Conservation (phyloP, 768 basidiomycete species). For the Leccinum boreale region DNA sequence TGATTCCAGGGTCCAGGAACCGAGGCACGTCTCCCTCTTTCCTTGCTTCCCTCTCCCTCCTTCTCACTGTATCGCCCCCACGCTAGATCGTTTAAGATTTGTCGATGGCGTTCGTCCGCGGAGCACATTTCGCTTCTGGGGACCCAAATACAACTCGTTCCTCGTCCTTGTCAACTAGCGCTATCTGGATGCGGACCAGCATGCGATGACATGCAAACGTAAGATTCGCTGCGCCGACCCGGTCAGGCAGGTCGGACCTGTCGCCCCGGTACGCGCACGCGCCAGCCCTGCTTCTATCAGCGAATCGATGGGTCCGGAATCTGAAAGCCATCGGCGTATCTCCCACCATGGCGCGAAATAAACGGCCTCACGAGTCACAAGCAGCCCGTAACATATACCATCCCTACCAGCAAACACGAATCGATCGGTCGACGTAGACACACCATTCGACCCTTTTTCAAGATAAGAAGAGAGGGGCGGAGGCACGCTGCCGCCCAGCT, state of each 20-base stretch:
- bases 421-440: background rate
- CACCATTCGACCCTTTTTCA: background rate
- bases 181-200: background rate
- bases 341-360: background rate
- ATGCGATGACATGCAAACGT: background rate
- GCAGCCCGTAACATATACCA: background rate
- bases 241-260: background rate
- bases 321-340: background rate
- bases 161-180: background rate
- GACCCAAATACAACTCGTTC: background rate
- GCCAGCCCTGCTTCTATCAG: background rate
- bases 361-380: background rate
- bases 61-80: background rate
- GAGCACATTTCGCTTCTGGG: background rate
- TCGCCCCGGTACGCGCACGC: background rate
- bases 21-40: background rate
- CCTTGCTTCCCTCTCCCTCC: background rate
- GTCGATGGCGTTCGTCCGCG: slow-evolving; percentile 1
- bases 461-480: background rate
- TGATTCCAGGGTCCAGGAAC: slow-evolving; percentile 9
- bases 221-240: background rate
- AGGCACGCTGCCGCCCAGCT: background rate
- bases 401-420: background rate
- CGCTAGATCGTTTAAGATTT: background rate
- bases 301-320: background rate